Conservation (phyloP, 345 rosid species). For the Brassica cretica region DNA sequence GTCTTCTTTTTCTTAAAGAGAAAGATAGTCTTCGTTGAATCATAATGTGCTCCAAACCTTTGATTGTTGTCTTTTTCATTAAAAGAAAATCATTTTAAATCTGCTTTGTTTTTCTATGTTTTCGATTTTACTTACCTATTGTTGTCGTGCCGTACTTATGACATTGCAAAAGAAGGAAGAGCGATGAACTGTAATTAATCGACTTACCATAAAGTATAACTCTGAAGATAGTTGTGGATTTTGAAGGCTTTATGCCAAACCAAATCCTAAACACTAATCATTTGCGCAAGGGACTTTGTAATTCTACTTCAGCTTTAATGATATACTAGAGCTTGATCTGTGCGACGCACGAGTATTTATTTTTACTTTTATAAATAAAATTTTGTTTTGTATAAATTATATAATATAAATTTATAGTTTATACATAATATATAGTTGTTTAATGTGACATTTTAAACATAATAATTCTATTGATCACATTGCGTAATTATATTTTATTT, state of each 20-base stretch:
- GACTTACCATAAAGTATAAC: background rate
- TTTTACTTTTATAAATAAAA: too few species aligned
- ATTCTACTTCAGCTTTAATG: conserved; percentile 23
- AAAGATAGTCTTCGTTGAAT: conserved; percentile 30
- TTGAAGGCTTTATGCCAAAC: conserved; percentile 23
- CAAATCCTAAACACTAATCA: conserved; percentile 31
- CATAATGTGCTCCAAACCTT: conserved; percentile 26
- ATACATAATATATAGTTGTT: too few species aligned
- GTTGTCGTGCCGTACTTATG: background rate
- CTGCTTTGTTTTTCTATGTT: background rate
- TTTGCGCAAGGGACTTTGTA: conserved; percentile 21
- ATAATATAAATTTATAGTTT: too few species aligned
- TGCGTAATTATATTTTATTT: too few species aligned
- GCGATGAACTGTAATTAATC: background rate
- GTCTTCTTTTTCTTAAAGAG: conserved; percentile 31
- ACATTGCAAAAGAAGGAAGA: background rate
- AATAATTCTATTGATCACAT: too few species aligned
- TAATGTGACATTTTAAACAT: too few species aligned
- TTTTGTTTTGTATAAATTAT: too few species aligned
- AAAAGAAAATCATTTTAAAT: background rate
- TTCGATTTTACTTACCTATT: background rate
- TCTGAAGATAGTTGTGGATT: background rate
- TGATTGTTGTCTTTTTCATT: conserved; percentile 24
- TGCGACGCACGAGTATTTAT: too few species aligned
- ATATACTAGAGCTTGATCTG: background rate